A percentile compares a stretch with the other conserved stretches of the same genome.
phyloP scores from a whole-genome alignment of 2,329 filamentous ascomycete genomes.

The Alternaria angustiovoidea region DNA sequence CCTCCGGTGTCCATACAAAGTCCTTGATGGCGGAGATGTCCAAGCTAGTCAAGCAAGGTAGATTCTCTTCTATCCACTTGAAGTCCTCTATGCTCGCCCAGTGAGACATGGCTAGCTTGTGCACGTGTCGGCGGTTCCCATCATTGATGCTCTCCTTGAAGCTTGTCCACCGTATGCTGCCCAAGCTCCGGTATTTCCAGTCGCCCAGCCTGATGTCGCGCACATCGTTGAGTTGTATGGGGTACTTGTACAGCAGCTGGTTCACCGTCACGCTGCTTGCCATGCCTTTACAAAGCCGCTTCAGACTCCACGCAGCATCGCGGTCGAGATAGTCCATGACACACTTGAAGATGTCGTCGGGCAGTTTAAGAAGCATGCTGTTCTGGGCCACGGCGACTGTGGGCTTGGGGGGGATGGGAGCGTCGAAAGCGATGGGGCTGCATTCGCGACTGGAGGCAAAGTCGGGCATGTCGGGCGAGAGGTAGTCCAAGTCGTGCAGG shows the following conservation, averaged over 20 bases:
- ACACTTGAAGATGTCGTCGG: constrained; percentile 49
- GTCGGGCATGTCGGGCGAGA: constrained; percentile 27
- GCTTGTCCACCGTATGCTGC: constrained; percentile 39
- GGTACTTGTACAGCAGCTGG: constrained; percentile 45
- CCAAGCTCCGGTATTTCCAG: constrained; percentile 44
- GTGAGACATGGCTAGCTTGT: constrained; percentile 48
- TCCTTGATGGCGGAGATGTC: constrained; percentile 50
- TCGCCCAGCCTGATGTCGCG: constrained; percentile 42
- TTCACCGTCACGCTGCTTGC: constrained; percentile 39
- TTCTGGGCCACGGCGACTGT: constrained; percentile 22
- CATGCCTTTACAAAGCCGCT: constrained; percentile 44
- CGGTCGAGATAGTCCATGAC: constrained; percentile 47
- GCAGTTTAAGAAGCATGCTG: constrained; percentile 43
- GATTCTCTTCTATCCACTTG: constrained; percentile 47
- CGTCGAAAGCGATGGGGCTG: constrained; percentile 34
- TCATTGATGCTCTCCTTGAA: constrained; percentile 47
- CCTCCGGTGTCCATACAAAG: constrained; percentile 48
- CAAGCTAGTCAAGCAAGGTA: constrained; percentile 43
- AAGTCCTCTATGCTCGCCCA: constrained; percentile 49
- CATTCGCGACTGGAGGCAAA: constrained; percentile 32
- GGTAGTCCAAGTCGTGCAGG: constrained; percentile 32
- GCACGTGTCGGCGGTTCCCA: constrained; percentile 41
- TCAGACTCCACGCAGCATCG: constrained; percentile 45
- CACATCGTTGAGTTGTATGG: constrained; percentile 43
- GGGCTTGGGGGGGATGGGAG: constrained; percentile 26